Base-by-base conservation (phyloP, 176 grass and related monocot species). In the Aegilops longissima region DNA sequence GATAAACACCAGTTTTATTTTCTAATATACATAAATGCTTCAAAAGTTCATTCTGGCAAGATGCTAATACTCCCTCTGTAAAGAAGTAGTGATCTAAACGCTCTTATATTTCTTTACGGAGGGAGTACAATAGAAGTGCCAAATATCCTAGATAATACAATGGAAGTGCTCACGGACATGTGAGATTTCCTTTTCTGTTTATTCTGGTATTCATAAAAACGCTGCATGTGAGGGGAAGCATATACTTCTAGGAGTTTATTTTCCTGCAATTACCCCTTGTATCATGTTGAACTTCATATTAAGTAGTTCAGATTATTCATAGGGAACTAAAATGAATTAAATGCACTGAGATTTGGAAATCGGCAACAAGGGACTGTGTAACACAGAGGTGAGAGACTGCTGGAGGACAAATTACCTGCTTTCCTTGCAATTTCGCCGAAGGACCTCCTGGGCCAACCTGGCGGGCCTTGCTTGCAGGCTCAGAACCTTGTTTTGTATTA, bases 391-490 rank as follows among this genome's bases (percentile, higher is more conserved):
- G 10, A 73, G 75, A 79, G 79, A 51, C 79, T 69, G 61, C 45
- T 76, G 40, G 4, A 90, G n/a, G 8, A 65, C 1, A 34, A 71
- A 42, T 66, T 70, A 88, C 90, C 82, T 88, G 90, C 42, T 91
- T 91, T 85, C 86, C 90, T 82, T 73, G 87, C 16, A 3, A 52
- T 73, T 91, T 91, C 8, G 70, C 72, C 9, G 89, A 80, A 67
- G 89, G 82, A 67, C 58, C 80, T 76, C 84, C 88, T 73, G 80
- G 34, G 80, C 80, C 85, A 74, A 35, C 89, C 12, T 31, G 12
- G 13, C 35, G 61, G 21, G 16, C 80, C 25, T 84, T 91, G 61
- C 85, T 68, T 62, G 61, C 54, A 87, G 89, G 68, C 21, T 80
- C 89, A 13, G 34, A 80, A 61, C 87, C 81, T 90, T 87, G 80